A percentile compares a stretch with the other conserved stretches of the same genome.
phyloP scores from a whole-genome alignment of 257 asterid genomes.

The Penstemon davidsonii region DNA sequence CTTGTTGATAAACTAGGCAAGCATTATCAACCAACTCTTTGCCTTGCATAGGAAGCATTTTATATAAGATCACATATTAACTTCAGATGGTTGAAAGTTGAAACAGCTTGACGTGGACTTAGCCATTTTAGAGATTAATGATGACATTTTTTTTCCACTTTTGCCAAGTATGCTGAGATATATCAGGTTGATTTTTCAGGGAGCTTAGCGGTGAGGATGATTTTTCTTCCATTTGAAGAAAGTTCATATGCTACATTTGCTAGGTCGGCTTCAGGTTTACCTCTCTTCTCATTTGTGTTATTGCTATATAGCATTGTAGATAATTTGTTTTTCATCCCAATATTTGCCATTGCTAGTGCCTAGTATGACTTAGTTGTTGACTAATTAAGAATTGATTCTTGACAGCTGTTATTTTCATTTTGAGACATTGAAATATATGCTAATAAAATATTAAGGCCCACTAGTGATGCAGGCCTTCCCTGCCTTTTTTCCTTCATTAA shows the following conservation, averaged over 20 bases:
- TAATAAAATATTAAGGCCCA: neutral
- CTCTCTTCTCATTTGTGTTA: conserved; percentile 39
- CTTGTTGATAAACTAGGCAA: conserved; percentile 94
- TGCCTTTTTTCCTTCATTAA: neutral
- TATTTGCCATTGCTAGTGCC: neutral
- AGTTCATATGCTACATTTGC: conserved; percentile 92
- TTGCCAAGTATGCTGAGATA: conserved; percentile 24
- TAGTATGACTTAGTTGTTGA: conserved; percentile 7
- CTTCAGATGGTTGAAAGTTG: neutral
- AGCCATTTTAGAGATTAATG: conserved; percentile 14
- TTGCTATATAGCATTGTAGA: conserved; percentile 12
- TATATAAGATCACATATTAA: conserved; percentile 13
- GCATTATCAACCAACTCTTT: conserved; percentile 13
- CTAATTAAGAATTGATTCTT: neutral
- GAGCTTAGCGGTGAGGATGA: conserved; percentile 94
- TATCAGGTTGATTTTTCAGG: conserved; percentile 59
- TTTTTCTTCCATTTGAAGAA: conserved; percentile 97
- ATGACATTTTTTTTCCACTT: conserved; percentile 15
- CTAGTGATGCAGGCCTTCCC: conserved; percentile 14
- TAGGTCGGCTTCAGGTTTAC: conserved; percentile 95
- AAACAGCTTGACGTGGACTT: conserved; percentile 22
- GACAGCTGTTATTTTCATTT: neutral
- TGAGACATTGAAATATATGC: conserved; percentile 20
- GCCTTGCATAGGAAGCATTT: neutral
- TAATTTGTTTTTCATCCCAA: conserved; percentile 5